Percentiles rank a stretch among this genome's conserved stretches.
Conservation (phyloP, 2,329 filamentous ascomycete species). For the Stagonosporopsis tanaceti region DNA sequence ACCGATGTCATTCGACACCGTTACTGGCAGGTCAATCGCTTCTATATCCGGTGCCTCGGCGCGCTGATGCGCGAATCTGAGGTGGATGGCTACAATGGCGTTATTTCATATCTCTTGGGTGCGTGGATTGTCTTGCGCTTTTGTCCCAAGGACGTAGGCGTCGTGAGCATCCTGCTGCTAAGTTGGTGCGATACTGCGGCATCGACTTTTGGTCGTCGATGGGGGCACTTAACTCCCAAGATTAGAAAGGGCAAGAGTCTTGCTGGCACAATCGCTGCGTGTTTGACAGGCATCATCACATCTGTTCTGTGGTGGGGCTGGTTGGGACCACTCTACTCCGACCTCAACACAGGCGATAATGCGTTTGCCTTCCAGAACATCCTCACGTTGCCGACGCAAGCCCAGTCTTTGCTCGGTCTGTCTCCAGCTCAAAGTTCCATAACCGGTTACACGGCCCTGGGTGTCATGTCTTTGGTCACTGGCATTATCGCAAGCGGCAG, state of each 20-base stretch:
- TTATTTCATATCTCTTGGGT: constrained; percentile 94
- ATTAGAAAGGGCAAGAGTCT: constrained; percentile 89
- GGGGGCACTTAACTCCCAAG: constrained; percentile 86
- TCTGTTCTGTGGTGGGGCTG: constrained; percentile 89
- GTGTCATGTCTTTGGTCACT: constrained; percentile 82
- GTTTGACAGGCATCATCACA: constrained; percentile 80
- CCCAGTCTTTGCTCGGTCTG: constrained; percentile 69
- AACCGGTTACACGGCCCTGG: constrained; percentile 75
- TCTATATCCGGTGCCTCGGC: constrained; percentile 86
- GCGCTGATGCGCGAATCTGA: constrained; percentile 97
- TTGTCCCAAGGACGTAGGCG: constrained; percentile 91
- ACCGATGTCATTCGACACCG: constrained; percentile 85
- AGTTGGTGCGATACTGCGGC: constrained; percentile 99
- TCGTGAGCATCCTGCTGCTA: constrained; percentile 87
- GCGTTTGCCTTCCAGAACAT: constrained; percentile 83
- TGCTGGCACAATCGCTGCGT: constrained; percentile 86
- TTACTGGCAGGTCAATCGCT: constrained; percentile 79
- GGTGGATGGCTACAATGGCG: constrained; percentile 92
- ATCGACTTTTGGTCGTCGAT: constrained; percentile 89
- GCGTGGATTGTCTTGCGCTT: constrained; percentile 85
- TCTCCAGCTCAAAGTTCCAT: constrained; percentile 67
- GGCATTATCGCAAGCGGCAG: constrained; percentile 89
- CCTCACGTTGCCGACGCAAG: constrained; percentile 71
- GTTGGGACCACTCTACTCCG: constrained; percentile 67
- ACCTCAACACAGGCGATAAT: constrained; percentile 55